Percentiles rank a stretch among this genome's conserved stretches.
Conservation (phyloP, 1,284 basidiomycete species). For the Cutaneotrichosporon cyanovorans region DNA sequence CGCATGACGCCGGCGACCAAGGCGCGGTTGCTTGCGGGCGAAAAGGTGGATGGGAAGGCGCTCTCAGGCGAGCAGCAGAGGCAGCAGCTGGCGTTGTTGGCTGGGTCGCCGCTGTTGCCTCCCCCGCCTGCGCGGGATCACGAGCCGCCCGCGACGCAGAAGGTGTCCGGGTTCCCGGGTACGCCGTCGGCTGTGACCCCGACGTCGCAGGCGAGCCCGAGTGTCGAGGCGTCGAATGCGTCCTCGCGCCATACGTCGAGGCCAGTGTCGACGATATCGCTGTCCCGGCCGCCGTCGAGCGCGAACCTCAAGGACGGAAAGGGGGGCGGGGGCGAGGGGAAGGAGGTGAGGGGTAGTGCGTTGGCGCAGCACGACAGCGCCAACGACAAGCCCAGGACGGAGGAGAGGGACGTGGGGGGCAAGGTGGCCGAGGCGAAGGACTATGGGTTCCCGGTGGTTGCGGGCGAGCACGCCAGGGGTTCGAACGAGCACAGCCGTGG, state of each 20-base stretch:
- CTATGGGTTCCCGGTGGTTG: no score
- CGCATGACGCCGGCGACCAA: not conserved
- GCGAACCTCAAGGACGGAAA: not conserved
- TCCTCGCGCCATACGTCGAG: not conserved
- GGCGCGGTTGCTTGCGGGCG: no score
- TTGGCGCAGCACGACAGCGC: no score
- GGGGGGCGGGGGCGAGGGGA: no score
- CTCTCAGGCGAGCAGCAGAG: constrained; percentile 5
- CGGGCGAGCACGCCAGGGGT: no score
- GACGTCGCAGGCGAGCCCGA: not conserved
- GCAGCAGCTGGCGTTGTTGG: constrained; percentile 6
- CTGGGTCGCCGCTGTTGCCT: not conserved
- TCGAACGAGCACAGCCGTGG: no score
- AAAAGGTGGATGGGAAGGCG: no score
- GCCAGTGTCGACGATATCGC: not conserved
- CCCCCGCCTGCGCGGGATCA: not conserved
- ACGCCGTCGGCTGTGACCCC: not conserved
- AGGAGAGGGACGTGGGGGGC: no score
- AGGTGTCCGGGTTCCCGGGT: constrained; percentile 9
- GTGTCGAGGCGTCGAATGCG: not conserved
- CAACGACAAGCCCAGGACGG: no score
- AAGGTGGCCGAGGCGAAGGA: no score
- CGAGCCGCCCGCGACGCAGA: constrained; percentile 9
- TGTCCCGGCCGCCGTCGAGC: constrained; percentile 1
- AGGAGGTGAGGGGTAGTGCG: no score